A percentile compares a stretch with the other conserved stretches of the same genome.
Conservation (phyloP, 805 yeast genomes). For the Metschnikowia dekortorum region DNA sequence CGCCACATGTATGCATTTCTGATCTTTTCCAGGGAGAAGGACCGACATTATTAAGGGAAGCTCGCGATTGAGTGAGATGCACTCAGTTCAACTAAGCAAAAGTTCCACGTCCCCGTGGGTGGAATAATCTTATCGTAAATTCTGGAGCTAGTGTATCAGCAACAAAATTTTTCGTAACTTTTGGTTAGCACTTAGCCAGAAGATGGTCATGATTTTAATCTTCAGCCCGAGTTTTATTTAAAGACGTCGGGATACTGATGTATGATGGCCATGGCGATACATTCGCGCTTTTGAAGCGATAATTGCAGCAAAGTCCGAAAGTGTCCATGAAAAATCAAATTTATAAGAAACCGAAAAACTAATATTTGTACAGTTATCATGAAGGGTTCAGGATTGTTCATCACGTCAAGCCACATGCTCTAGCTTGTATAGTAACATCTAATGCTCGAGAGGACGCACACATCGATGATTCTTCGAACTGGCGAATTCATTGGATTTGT, state of each 20-base stretch:
- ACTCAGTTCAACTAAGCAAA: not conserved
- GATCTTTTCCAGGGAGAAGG: not conserved
- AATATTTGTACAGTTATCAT: no score
- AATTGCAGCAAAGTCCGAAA: not conserved
- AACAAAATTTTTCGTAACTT: not conserved
- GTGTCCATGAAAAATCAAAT: not conserved
- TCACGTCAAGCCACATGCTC: no score
- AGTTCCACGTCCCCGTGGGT: not conserved
- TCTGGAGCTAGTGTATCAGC: not conserved
- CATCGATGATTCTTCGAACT: no score
- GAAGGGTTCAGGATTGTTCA: no score
- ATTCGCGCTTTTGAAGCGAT: not conserved
- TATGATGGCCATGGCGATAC: no score
- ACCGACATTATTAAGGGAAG: constrained; percentile 3
- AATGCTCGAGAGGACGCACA: no score
- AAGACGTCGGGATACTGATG: not conserved
- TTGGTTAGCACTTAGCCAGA: not conserved
- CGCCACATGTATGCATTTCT: not conserved
- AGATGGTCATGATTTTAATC: not conserved
- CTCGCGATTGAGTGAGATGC: not conserved
- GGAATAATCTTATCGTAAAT: not conserved
- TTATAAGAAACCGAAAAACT: no score
- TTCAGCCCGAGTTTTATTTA: not conserved
- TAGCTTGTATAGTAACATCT: no score
- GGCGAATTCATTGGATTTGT: no score